Evolutionary conservation across 352 stramenopile species (phyloP), one percentile per base, ranked within the genome.

Genomic region (Phytophthora boehmeriae): DNA sequence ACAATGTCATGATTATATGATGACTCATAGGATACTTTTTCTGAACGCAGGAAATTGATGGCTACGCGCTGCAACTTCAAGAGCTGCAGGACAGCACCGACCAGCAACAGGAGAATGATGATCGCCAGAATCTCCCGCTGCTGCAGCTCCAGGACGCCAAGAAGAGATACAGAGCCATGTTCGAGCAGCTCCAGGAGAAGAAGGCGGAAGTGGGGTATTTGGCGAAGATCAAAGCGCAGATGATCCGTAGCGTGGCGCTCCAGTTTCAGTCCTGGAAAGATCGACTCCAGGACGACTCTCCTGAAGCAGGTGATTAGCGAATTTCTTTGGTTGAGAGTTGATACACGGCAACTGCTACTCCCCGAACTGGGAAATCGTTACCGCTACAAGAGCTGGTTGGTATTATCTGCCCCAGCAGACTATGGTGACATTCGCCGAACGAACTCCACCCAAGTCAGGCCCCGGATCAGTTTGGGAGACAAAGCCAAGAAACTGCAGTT

Each of bases 61-160:
- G 42, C 1, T 68, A 78, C 19, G 67, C 75, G 1, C 8, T 76
- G 30, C 66, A 80, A 35, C 51, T 89, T 3, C 73, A 88, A 50
- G 67, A 68, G 28, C 57, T 73, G 20, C 59, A 55, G 20, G 23
- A 62, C 22, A 14, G 60, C 11, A 17, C 11, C 0, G 45, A 63
- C 19, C 51, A 54, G 10, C 23, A 30, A 9, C 46, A 50, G 22
- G 46, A 49, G 28, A n/a, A 30, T 38, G 63, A 17, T 3, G 30
- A 47, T 30, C 34, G 5, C 27, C 43, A 51, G 54, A 61, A 36
- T n/a, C 44, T 56, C 9, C 54, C 77, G 8, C 36, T 85, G 54
- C 50, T 76, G 50, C 80, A 86, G 56, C 64, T 92, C 22, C 83
- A 81, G 39, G 73, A 83, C 46, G 64, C 71, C 34, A 92, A 90